Conservation (phyloP, 2,329 filamentous ascomycete genomes). For the Neocucurbitaria cava region DNA sequence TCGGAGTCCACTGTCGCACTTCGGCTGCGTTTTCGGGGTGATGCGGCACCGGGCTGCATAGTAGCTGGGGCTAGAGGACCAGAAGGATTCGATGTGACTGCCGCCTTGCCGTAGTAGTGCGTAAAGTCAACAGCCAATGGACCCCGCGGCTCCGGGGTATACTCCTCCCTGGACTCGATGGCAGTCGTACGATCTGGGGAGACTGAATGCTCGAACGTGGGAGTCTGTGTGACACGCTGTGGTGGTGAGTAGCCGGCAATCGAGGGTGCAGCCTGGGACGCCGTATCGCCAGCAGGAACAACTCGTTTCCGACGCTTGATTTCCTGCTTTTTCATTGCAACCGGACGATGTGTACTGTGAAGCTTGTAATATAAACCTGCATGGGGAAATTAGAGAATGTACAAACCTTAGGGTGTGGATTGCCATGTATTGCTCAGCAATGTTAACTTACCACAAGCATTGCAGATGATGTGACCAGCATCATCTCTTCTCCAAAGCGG, state of each 20-base stretch:
- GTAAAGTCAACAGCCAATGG: conserved; percentile 49
- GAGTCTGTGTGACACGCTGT: conserved; percentile 36
- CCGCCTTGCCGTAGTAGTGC: conserved; percentile 34
- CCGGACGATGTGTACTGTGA: conserved; percentile 89
- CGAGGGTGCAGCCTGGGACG: conserved; percentile 37
- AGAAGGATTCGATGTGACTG: conserved; percentile 21
- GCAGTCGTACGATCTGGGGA: conserved; percentile 43
- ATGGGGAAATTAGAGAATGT: conserved; percentile 16
- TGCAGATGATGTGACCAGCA: conserved; percentile 95
- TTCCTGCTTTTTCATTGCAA: conserved; percentile 98
- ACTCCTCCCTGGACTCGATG: conserved; percentile 38
- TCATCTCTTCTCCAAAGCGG: conserved; percentile 95
- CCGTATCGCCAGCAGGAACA: conserved; percentile 72
- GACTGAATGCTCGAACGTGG: conserved; percentile 40
- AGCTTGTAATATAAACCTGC: conserved; percentile 94
- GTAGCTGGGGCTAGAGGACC: conserved; percentile 16
- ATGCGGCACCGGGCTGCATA: conserved; percentile 27
- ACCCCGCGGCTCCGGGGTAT: conserved; percentile 36
- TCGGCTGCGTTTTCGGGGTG: conserved; percentile 46
- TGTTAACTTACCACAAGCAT: conserved; percentile 82
- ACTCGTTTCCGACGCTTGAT: conserved; percentile 97
- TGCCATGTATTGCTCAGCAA: background rate
- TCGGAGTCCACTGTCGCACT: conserved; percentile 41
- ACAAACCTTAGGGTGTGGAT: background rate
- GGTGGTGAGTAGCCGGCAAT: conserved; percentile 39